Conservation (phyloP, 2,329 filamentous ascomycete genomes). For the Blumeria graminis region DNA sequence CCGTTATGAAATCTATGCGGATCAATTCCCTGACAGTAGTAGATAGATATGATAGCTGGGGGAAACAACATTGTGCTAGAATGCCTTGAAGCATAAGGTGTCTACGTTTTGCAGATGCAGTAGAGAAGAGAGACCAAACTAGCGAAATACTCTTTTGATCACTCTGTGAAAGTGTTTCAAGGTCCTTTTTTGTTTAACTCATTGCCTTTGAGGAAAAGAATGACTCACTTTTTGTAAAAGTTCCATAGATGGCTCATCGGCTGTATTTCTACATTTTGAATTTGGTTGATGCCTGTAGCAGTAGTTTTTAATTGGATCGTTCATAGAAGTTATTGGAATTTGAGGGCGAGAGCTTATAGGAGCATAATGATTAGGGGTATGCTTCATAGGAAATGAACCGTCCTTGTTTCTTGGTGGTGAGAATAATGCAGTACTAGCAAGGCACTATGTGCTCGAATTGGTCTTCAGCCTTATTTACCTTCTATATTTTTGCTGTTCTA, state of each 20-base stretch:
- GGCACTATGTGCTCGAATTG: too few species aligned
- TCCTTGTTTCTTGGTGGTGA: not conserved
- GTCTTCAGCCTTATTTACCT: too few species aligned
- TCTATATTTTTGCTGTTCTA: too few species aligned
- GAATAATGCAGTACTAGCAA: not conserved
- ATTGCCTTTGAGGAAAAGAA: not conserved
- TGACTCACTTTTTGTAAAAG: constrained; percentile 62
- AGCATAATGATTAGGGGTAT: constrained; percentile 76
- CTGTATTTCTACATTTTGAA: constrained; percentile 75
- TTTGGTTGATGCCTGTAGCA: constrained; percentile 92
- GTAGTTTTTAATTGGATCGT: constrained; percentile 59
- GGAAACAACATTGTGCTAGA: constrained; percentile 90
- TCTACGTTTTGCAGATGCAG: constrained; percentile 76
- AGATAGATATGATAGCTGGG: constrained; percentile 81
- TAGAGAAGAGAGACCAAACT: constrained; percentile 94
- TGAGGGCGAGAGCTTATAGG: constrained; percentile 34
- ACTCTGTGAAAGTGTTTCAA: constrained; percentile 54
- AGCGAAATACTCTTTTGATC: constrained; percentile 93
- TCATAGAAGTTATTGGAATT: constrained; percentile 17
- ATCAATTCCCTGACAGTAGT: constrained; percentile 81
- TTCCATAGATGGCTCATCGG: constrained; percentile 90
- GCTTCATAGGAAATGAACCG: constrained; percentile 22
- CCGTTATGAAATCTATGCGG: constrained; percentile 86
- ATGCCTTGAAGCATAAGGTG: constrained; percentile 94
- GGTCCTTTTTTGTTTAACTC: constrained; percentile 27